Base-by-base conservation (phyloP, 2,329 filamentous ascomycete species). In the Penicillium hordei region DNA sequence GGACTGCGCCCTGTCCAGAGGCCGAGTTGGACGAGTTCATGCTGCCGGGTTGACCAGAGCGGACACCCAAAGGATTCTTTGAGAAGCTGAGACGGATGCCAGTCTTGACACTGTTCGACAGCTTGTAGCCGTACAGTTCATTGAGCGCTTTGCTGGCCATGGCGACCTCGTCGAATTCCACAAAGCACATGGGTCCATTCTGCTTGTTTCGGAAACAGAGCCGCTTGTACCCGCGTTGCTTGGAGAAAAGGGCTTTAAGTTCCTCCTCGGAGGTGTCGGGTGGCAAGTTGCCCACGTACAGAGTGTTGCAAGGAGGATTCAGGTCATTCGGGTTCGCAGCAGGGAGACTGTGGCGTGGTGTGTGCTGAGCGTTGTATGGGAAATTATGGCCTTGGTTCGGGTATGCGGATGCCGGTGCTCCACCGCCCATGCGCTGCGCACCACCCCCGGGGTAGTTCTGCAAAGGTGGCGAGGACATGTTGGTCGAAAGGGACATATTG, bases 121-220 rank as follows among this genome's bases (percentile, higher is more conserved):
- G 82, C 48, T 85, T 86, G 49, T 89, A 86, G 0, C 94, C 94
- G 69, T 97, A 97, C 1, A 97, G 82, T 56, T 97, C 91, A 63
- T 93, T 86, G 3, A 97, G 82, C 1, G 93, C 89, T 75, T 94
- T 96, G 42, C 93, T 97, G 0, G 94, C 93, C 69, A 91, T 93
- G 1, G 90, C 89, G 12, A 96, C 83, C 68, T 97, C 93, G 69
- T 97, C 93, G 67, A 97, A 99, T 75, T 99, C 94, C 38, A 99
- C 94, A 74, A 97, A 97, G 72, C 94, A 97, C 93, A 97, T 97
- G 2, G 93, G 93, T 0, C 93, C 93, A 67, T 97, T 96, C 64
- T 90, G 86, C 79, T 97, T 97, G 53, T 92, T 95, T 34, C 93
- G 86, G 81, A 97, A 96, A 71, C 92, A 96, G 8, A 99, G 86